A percentile compares a stretch with the other conserved stretches of the same genome.
Evolutionary conservation across 441 rosid species (phyloP).

Genomic region (Melastoma candidum): DNA sequence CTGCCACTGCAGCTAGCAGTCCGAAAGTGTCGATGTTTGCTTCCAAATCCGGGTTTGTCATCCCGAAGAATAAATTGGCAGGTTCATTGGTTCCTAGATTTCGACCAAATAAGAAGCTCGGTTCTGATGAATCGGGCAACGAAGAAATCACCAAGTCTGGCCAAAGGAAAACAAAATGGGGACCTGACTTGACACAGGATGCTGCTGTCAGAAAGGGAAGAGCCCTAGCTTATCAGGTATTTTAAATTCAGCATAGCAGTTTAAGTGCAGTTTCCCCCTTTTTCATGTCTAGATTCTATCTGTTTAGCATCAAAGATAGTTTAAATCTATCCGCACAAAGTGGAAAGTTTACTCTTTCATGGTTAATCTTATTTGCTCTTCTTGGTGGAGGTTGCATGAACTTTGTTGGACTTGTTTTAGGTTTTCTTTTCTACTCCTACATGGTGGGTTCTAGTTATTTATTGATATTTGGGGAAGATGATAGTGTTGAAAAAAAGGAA

Average conservation of each 20-base stretch:
- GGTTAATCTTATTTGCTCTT: background rate
- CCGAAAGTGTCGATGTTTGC: conserved; percentile 13
- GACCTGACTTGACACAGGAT: conserved; percentile 60
- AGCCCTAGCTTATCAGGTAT: conserved; percentile 83
- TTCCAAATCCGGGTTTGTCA: conserved; percentile 30
- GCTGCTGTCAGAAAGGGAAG: conserved; percentile 46
- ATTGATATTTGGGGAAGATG: conserved; percentile 19
- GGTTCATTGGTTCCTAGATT: conserved; percentile 73
- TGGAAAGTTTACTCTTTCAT: background rate
- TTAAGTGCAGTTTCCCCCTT: background rate
- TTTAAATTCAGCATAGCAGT: conserved; percentile 2
- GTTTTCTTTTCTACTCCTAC: no score
- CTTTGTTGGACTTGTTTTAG: no score
- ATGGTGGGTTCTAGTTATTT: no score
- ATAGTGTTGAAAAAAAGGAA: conserved; percentile 9
- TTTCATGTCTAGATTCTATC: background rate
- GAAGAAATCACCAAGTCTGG: conserved; percentile 34
- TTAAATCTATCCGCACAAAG: no score
- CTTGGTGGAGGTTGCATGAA: background rate
- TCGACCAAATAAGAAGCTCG: conserved; percentile 42
- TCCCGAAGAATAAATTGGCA: conserved; percentile 81
- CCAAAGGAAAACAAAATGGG: conserved; percentile 85
- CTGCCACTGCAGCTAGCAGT: conserved; percentile 3
- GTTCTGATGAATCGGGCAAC: conserved; percentile 24
- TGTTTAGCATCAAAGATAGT: no score